Evolutionary conservation across 2,329 filamentous ascomycete species (phyloP), one percentile per base, ranked within the genome.

Genomic region (Helotiales sp.): DNA sequence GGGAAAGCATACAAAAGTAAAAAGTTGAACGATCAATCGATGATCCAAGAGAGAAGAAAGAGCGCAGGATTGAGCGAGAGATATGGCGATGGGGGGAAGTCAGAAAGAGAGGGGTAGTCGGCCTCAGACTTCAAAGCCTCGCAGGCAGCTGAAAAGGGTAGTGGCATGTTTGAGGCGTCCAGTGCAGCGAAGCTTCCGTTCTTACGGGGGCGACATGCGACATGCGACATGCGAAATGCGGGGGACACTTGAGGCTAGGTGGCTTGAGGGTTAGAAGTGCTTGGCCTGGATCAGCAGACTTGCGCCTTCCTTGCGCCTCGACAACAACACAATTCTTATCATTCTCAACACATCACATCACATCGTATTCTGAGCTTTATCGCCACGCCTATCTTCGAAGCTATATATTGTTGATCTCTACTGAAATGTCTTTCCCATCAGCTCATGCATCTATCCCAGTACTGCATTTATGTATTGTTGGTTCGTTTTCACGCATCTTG

Each of bases 341-440:
- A 50, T 50, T 10, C 47, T 50, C 47, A 22, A 50, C 47, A 26
- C 22, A 26, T 50, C 47, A 6, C 2, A 43, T 43, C 11, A 24
- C 20, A 22, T 11, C n/a, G 20, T 22, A 49, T 77, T 79, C 67
- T 80, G 76, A 61, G 79, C 74, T 15, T 78, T 77, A 43, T 69
- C 34, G 69, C 62, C 22, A 26, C 11, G 1, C 22, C 22, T 50
- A 50, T 26, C 47, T 50, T 40, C 6, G 6, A 40, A 5, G 6
- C 11, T 50, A 1, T 28, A 22, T 26, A 6, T 11, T 17, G 15
- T 40, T 15, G 11, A 40, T 40, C 11, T 26, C 26, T 50, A 26
- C 6, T 22, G n/a, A n/a, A 24, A 49, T 2, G 22, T 26, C 22
- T 40, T 40, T 17, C 6, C 11, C 13, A 15, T 40, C n/a, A n/a